Evolutionary conservation across 345 rosid species (phyloP), one percentile per base, ranked within the genome.

Genomic region (Reutealis trisperma): DNA sequence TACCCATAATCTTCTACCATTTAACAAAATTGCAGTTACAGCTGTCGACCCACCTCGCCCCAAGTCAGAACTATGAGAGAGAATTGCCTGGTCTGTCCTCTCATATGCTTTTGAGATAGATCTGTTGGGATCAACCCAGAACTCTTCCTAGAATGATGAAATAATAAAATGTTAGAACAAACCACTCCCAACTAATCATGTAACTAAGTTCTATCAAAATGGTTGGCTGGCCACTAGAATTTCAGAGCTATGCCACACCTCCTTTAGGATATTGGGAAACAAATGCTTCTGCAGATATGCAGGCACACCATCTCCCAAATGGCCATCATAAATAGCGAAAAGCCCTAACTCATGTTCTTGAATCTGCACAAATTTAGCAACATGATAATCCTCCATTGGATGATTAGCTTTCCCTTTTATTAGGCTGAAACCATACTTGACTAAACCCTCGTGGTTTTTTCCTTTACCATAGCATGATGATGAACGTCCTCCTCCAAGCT

Each of bases 41-140:
- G 96, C 96, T 60, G 96, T 91, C 2, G 96, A 91, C 1, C 96
- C 96, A 37, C 96, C 96, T 64, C 90, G 86, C 41, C 94, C 93
- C 85, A 92, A 75, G 77, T 84, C 90, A 30, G 88, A 79, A 75
- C 84, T 86, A 64, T 80, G 84, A 13, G 91, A 85, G 54, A 91
- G 82, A 82, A 91, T 90, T 34, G 84, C 85, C 80, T 86, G 90
- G 82, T 91, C 93, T 54, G 96, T 89, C 73, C 81, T 87, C 82
- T 87, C 90, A 76, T 89, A 91, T 61, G 92, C 93, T 86, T 86
- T 90, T 32, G 80, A 73, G 66, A 91, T 91, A n/a, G 89, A 83
- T 78, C 87, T 82, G 44, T 52, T 32, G 9, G 96, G 89, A 62
- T 88, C 92, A 81, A 75, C 83, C 91, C 91, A 88, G 78, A 91